These are phyloP conservation scores for Zasmidium cellare DNA, from an alignment of 2,329 filamentous ascomycete species.

Conservation along the genomic window DNA sequence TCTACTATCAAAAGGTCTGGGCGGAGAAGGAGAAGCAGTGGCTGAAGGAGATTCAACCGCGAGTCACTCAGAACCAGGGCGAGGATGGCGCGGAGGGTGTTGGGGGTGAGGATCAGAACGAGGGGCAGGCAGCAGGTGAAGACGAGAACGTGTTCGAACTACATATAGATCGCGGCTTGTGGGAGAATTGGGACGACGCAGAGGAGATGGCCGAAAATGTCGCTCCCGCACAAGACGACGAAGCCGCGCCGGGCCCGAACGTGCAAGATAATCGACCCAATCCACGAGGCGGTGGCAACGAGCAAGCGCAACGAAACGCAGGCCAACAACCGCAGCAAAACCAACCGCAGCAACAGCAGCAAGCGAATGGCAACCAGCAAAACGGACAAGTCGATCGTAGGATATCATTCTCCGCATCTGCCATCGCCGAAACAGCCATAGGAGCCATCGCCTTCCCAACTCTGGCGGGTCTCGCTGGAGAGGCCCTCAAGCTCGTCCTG, in stretches of 20 bases:
- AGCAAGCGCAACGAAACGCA: neutral
- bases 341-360: conserved; percentile 6
- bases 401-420: conserved; percentile 54
- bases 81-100: conserved; percentile 24
- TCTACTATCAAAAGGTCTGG: conserved; percentile 61
- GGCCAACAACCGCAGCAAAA: conserved; percentile 1
- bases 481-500: conserved; percentile 67
- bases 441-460: conserved; percentile 78
- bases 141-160: conserved; percentile 37
- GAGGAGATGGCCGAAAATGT: conserved; percentile 35
- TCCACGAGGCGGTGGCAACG: conserved; percentile 7
- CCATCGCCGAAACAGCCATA: conserved; percentile 61
- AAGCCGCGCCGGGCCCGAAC: conserved; percentile 28
- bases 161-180: conserved; percentile 41
- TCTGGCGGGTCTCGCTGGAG: conserved; percentile 76
- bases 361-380: conserved; percentile 13
- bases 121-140: conserved; percentile 18
- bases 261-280: conserved; percentile 16
- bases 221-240: conserved; percentile 41
- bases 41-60: conserved; percentile 63
- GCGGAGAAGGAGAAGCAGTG: conserved; percentile 59
- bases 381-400: conserved; percentile 35
- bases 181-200: conserved; percentile 42
- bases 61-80: conserved; percentile 37
- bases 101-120: conserved; percentile 13